Base-by-base conservation (phyloP, 108 stramenopile species). In the Cyclostephanos invisitatus region DNA sequence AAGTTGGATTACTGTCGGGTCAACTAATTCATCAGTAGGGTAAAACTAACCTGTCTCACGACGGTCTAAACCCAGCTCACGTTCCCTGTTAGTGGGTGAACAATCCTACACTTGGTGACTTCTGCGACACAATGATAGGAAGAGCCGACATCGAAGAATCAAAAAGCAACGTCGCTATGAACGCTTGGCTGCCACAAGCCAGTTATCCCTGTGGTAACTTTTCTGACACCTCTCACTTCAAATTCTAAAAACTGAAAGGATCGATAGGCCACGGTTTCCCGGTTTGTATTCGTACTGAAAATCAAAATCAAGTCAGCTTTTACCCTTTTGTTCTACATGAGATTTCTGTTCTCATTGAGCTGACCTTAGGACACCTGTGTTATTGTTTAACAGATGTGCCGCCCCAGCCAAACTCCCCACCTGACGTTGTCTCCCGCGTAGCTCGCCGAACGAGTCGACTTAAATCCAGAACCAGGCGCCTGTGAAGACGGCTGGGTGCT, bases 201-300 rank as follows among this genome's bases (percentile, higher is more conserved):
- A 93, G 92, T 93, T 93, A 96, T 96, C 95, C 95, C 91, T 96
- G 95, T 96, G 95, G 95, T 94, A 96, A 96, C 95, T 96, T 93
- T 93, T 96, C 95, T 96, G 95, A 93, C 95, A 93, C 94, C 91
- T 95, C 94, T 91, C 86, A 88, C 94, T 91, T 92, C 84, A 95
- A 91, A 91, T 92, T 92, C 91, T 73, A 88, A 92, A 91, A 85
- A 87, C 83, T 87, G 88, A 92, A 95, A 95, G 94, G 94, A 95
- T 95, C 94, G 90, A 92, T 95, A 95, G 94, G 91, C 91, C 91
- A 95, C 89, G 90, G 84, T 95, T 95, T 95, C 94, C 84, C 90
- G 88, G 93, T 94, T 94, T 94, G 93, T 82, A 87, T 94, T 89
- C 93, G 86, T 91, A 91, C 90, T 91, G 93, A 91, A 94, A 92